Conservation (phyloP, 2,329 filamentous ascomycete genomes). For the Fusarium kyushuense region DNA sequence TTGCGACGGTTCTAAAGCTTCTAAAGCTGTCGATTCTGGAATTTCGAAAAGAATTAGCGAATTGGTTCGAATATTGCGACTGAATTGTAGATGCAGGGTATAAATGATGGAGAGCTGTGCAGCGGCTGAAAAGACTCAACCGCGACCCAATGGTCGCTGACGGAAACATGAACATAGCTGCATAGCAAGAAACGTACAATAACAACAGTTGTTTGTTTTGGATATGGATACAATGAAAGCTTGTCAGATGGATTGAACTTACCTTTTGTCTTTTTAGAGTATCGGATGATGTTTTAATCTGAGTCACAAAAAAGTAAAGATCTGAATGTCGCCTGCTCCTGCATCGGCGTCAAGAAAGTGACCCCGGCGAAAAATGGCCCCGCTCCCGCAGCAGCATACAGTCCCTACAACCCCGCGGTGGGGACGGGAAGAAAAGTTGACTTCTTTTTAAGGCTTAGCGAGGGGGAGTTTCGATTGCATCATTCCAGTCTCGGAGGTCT, state of each 20-base stretch:
- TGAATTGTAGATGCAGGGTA: constrained; percentile 1
- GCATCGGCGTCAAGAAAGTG: constrained; percentile 25
- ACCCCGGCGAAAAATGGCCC: constrained; percentile 39
- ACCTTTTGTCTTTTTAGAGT: constrained; percentile 10
- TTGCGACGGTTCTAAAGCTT: constrained; percentile 24
- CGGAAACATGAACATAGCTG: constrained; percentile 1
- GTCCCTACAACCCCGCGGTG: constrained; percentile 25
- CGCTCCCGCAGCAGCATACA: constrained; percentile 34
- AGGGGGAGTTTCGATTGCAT: constrained; percentile 26
- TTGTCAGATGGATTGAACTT: constrained; percentile 4
- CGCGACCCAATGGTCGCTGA: constrained; percentile 8
- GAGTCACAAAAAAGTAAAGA: constrained; percentile 42
- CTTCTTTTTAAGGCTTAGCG: constrained; percentile 22
- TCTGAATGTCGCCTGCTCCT: constrained; percentile 28
- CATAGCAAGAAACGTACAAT: neutral
- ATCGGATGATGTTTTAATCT: constrained; percentile 27
- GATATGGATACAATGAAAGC: neutral
- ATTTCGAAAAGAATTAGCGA: constrained; percentile 20
- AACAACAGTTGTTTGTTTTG: constrained; percentile 3
- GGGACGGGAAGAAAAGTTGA: neutral
- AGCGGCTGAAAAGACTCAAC: constrained; percentile 12
- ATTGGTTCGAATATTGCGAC: neutral
- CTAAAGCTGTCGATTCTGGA: constrained; percentile 7
- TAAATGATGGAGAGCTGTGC: neutral
- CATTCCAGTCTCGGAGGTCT: constrained; percentile 4